phyloP scores from a whole-genome alignment of 306 rosid genomes.

The Acacia crassicarpa region DNA sequence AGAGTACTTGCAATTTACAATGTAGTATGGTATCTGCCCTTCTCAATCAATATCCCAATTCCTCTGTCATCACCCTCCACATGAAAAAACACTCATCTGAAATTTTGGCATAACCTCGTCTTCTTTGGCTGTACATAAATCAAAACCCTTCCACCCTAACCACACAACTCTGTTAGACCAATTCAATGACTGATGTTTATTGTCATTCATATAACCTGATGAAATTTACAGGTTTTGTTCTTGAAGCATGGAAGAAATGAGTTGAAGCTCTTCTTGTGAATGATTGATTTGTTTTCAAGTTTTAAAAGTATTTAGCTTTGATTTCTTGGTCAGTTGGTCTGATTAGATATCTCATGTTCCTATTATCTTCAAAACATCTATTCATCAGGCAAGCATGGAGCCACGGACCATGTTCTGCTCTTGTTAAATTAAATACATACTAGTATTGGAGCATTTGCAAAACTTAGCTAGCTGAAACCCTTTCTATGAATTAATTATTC shows the following conservation, averaged over 20 bases:
- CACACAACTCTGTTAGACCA: neutral
- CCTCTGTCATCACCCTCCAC: neutral
- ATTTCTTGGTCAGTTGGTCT: neutral
- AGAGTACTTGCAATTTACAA: neutral
- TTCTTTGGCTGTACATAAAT: neutral
- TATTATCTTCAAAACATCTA: neutral
- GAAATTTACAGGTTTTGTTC: constrained; percentile 1
- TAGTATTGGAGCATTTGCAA: neutral
- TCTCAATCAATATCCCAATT: neutral
- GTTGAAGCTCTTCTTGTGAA: neutral
- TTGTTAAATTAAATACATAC: neutral
- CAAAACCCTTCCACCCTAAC: neutral
- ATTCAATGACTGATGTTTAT: neutral
- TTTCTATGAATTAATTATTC: neutral
- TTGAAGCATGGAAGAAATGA: neutral
- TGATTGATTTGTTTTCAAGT: neutral
- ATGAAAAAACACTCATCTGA: neutral
- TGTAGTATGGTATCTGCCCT: neutral
- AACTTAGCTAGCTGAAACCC: neutral
- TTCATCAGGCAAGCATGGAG: neutral
- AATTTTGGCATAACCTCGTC: constrained; percentile 13
- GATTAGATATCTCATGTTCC: neutral
- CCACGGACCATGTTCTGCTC: neutral
- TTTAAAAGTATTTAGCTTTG: neutral
- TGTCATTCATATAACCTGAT: neutral